A percentile compares a stretch with the other conserved stretches of the same genome.
Conservation (phyloP, 331 rosid species). For the Telfairia occidentalis region DNA sequence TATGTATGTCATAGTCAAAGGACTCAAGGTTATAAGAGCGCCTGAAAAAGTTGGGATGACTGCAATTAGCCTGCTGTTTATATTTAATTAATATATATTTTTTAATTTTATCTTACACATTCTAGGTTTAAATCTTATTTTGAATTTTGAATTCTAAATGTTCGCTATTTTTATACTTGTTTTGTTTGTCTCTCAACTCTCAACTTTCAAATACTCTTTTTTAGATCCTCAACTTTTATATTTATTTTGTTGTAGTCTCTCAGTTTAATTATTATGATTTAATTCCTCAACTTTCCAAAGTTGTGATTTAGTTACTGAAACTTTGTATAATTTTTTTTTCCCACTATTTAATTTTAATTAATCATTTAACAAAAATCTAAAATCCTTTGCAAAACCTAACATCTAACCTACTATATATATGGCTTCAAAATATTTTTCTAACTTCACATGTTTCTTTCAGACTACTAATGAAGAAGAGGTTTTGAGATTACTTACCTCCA, state of each 20-base stretch:
- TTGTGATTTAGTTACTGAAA: background rate
- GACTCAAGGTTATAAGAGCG: background rate
- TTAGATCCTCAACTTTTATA: background rate
- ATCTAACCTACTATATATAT: background rate
- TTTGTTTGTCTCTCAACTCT: background rate
- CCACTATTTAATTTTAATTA: background rate
- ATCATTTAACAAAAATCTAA: background rate
- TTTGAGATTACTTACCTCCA: conserved; percentile 37
- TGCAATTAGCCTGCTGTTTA: background rate
- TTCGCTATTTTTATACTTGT: background rate
- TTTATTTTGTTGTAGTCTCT: background rate
- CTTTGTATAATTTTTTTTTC: background rate
- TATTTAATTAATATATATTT: background rate
- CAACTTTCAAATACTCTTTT: background rate
- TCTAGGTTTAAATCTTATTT: background rate
- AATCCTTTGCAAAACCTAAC: background rate
- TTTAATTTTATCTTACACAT: background rate
- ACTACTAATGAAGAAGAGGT: conserved; percentile 43
- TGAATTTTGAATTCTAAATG: background rate
- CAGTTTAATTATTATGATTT: too few species aligned
- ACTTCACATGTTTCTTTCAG: conserved; percentile 27
- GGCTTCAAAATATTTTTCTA: background rate
- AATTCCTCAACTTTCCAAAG: background rate
- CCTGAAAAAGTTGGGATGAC: background rate
- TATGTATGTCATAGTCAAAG: too few species aligned